Conservation (phyloP, 805 yeast genomes). For the Metschnikowia lachancei region DNA sequence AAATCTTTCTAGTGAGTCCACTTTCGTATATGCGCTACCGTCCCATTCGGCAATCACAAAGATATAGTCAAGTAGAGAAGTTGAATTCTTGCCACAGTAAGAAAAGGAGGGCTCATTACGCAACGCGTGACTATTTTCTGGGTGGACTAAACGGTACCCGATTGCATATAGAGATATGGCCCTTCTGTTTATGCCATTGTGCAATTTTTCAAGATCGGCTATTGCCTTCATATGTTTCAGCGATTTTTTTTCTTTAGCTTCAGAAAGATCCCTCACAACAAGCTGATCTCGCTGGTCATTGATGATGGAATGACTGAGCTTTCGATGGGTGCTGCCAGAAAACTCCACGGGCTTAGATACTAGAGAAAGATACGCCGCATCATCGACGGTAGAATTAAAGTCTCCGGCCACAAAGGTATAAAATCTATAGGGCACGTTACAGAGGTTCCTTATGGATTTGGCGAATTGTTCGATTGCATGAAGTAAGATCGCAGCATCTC, state of each 20-base stretch:
- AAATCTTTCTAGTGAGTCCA: background rate
- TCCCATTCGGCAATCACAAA: slow-evolving; percentile 9
- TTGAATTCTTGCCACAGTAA: background rate
- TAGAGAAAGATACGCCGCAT: slow-evolving; percentile 7
- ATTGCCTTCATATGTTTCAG: slow-evolving; percentile 1
- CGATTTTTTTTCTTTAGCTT: background rate
- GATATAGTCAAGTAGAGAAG: slow-evolving; percentile 4
- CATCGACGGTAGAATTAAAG: slow-evolving; percentile 4
- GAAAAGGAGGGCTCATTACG: slow-evolving; percentile 7
- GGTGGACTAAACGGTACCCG: background rate
- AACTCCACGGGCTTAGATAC: slow-evolving; percentile 4
- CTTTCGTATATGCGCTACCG: background rate
- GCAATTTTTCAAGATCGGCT: slow-evolving; percentile 2
- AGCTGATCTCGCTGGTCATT: background rate
- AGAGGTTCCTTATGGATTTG: background rate
- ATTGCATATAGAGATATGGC: slow-evolving; percentile 3
- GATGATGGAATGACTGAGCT: slow-evolving; percentile 2
- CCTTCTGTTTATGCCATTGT: slow-evolving; percentile 1
- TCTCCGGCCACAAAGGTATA: slow-evolving; percentile 10
- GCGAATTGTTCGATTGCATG: background rate
- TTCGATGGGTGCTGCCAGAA: slow-evolving; percentile 1
- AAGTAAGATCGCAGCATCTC: slow-evolving; percentile 1
- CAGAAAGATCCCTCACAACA: no score
- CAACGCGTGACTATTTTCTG: no score
- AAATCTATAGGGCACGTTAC: background rate